Percentiles rank a stretch among this genome's conserved stretches.
Evolutionary conservation across 2,329 filamentous ascomycete species (phyloP).

Genomic region (Aulographum hederae): DNA sequence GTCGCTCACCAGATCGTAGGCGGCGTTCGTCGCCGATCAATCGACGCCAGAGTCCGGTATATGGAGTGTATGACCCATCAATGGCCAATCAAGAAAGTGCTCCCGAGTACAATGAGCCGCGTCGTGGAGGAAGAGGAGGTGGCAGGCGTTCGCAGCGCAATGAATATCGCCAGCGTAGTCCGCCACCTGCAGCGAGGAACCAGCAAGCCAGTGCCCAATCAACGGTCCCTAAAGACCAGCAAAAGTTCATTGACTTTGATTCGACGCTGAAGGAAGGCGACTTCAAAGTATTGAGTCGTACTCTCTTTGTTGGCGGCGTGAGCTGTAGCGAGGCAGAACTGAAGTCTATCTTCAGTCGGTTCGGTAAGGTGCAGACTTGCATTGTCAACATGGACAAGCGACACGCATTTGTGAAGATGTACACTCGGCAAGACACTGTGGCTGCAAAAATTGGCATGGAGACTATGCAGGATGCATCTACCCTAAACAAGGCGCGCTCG

Average conservation of each 20-base stretch:
- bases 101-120: slow-evolving; percentile 27
- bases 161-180: slow-evolving; percentile 78
- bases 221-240: slow-evolving; percentile 12
- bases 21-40: slow-evolving; percentile 44
- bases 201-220: slow-evolving; percentile 31
- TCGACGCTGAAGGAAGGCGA: slow-evolving; percentile 50
- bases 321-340: slow-evolving; percentile 56
- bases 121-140: slow-evolving; percentile 33
- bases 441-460: slow-evolving; percentile 78
- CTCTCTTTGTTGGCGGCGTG: slow-evolving; percentile 90
- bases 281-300: slow-evolving; percentile 89
- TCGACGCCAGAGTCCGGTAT: slow-evolving; percentile 49
- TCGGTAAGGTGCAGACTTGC: slow-evolving; percentile 83
- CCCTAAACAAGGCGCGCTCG: slow-evolving; percentile 41
- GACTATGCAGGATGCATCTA: slow-evolving; percentile 50
- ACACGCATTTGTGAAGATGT: slow-evolving; percentile 98
- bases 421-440: slow-evolving; percentile 70
- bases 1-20: slow-evolving; percentile 36
- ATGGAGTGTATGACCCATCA: slow-evolving; percentile 55
- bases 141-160: slow-evolving; percentile 35
- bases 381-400: slow-evolving; percentile 97
- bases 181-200: no score
- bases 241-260: slow-evolving; percentile 72
- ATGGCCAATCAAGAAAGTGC: slow-evolving; percentile 21
- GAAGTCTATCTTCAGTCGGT: slow-evolving; percentile 60